These are phyloP conservation scores for Trypanosoma conorhini DNA, from an alignment of 208 protist genomes.

Conservation along the genomic window DNA sequence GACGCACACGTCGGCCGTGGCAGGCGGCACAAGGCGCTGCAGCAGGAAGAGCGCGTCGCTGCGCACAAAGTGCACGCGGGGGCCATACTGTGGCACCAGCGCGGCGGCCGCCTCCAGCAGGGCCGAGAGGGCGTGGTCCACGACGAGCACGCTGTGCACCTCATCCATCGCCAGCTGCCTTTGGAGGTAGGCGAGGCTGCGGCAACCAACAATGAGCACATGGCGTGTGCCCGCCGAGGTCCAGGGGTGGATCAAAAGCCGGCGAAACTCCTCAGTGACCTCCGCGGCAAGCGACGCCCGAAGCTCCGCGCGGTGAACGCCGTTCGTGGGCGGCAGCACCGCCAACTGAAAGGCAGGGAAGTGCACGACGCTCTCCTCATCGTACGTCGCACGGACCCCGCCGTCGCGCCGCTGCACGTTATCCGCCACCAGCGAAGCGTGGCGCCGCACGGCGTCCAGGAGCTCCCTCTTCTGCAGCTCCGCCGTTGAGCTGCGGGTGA, in stretches of 20 bases:
- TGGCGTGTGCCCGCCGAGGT: slow-evolving; percentile 20
- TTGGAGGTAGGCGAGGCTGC: slow-evolving; percentile 49
- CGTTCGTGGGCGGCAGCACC: slow-evolving; percentile 45
- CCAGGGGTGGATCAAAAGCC: slow-evolving; percentile 29
- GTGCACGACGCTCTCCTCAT: slow-evolving; percentile 30
- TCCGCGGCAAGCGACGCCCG: slow-evolving; percentile 35
- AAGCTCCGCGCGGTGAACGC: slow-evolving; percentile 39
- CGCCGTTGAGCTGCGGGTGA: slow-evolving; percentile 8
- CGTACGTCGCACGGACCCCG: slow-evolving; percentile 41
- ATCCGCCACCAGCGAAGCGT: background rate
- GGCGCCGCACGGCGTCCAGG: slow-evolving; percentile 12
- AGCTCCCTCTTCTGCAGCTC: slow-evolving; percentile 20
- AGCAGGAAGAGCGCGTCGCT: slow-evolving; percentile 74
- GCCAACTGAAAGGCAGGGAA: slow-evolving; percentile 62
- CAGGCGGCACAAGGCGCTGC: slow-evolving; percentile 47
- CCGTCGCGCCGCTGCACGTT: background rate
- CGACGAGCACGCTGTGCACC: slow-evolving; percentile 45
- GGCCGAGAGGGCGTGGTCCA: slow-evolving; percentile 58
- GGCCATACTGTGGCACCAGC: slow-evolving; percentile 26
- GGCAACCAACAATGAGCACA: slow-evolving; percentile 65
- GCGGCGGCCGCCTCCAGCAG: slow-evolving; percentile 44
- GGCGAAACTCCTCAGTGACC: slow-evolving; percentile 19
- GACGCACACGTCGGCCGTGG: slow-evolving; percentile 55
- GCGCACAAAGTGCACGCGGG: slow-evolving; percentile 67
- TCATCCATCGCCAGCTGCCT: slow-evolving; percentile 45